Conservation (phyloP, 2,329 filamentous ascomycete genomes). For the Xylariaceae sp. region DNA sequence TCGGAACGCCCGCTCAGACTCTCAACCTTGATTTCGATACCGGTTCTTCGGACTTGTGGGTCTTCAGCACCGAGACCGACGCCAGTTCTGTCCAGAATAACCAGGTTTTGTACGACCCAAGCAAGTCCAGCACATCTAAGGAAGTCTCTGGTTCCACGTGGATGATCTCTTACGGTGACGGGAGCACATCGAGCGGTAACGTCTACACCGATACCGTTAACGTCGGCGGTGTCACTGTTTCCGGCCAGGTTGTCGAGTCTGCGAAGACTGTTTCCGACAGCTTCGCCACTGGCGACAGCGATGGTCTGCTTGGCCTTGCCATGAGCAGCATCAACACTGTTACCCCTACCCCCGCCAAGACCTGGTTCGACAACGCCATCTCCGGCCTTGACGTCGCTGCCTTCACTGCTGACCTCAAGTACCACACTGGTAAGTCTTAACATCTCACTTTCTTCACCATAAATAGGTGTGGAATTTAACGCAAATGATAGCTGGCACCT, state of each 20-base stretch:
- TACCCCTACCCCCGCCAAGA: conserved; percentile 24
- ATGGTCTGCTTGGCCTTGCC: conserved; percentile 33
- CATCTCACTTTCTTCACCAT: not conserved
- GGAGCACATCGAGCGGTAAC: conserved; percentile 31
- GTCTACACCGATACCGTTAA: conserved; percentile 32
- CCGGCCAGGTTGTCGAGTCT: conserved; percentile 30
- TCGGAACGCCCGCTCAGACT: conserved; percentile 32
- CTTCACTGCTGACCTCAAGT: conserved; percentile 33
- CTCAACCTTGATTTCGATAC: conserved; percentile 34
- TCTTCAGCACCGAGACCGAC: conserved; percentile 28
- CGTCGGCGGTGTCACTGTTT: conserved; percentile 28
- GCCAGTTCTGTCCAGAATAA: conserved; percentile 20
- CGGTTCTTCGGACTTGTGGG: conserved; percentile 34
- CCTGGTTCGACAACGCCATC: conserved; percentile 32
- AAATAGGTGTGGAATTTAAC: conserved; percentile 8
- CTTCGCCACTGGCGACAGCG: conserved; percentile 31
- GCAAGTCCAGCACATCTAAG: conserved; percentile 24
- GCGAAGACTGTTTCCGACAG: conserved; percentile 25
- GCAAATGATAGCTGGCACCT: conserved; percentile 26
- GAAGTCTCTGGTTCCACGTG: conserved; percentile 25
- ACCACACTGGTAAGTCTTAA: conserved; percentile 21
- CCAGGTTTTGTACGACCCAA: conserved; percentile 27
- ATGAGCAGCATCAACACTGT: conserved; percentile 35
- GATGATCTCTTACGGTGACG: conserved; percentile 32
- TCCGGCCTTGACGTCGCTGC: conserved; percentile 24